Conservation (phyloP, 1,139 yeast species). For the Pichiaceae sp. region DNA sequence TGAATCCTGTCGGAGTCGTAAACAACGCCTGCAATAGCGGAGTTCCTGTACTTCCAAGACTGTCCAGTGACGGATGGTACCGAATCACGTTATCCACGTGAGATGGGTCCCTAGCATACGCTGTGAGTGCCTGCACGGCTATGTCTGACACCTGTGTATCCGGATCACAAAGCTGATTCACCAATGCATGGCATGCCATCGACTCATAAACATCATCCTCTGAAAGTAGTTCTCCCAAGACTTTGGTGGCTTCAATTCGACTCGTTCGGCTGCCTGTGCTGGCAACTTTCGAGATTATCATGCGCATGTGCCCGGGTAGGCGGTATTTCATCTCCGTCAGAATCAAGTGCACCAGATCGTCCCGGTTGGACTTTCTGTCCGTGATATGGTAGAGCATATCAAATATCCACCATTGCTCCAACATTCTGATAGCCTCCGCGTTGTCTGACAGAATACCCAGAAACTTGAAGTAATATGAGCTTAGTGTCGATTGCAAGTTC, state of each 20-base stretch:
- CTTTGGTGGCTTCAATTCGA: slow-evolving; percentile 47
- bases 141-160: slow-evolving; percentile 46
- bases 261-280: slow-evolving; percentile 46
- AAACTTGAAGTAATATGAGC: slow-evolving; percentile 70
- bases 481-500: slow-evolving; percentile 56
- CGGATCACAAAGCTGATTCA: slow-evolving; percentile 65
- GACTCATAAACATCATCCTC: slow-evolving; percentile 26
- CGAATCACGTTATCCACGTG: slow-evolving; percentile 33
- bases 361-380: slow-evolving; percentile 45
- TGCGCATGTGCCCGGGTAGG: slow-evolving; percentile 57
- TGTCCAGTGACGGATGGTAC: slow-evolving; percentile 37
- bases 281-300: slow-evolving; percentile 57
- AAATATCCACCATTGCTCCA: slow-evolving; percentile 81
- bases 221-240: slow-evolving; percentile 35
- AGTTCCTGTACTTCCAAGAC: slow-evolving; percentile 35
- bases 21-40: slow-evolving; percentile 44
- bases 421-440: slow-evolving; percentile 52
- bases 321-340: slow-evolving; percentile 57
- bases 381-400: slow-evolving; percentile 73
- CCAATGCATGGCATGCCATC: slow-evolving; percentile 42
- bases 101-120: slow-evolving; percentile 29
- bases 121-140: slow-evolving; percentile 47
- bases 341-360: slow-evolving; percentile 49
- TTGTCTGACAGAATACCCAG: slow-evolving; percentile 63
- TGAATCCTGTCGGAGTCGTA: slow-evolving; percentile 49